phyloP scores from a whole-genome alignment of 192 early-diverging fungal genomes.

The Linnemannia zychae region DNA sequence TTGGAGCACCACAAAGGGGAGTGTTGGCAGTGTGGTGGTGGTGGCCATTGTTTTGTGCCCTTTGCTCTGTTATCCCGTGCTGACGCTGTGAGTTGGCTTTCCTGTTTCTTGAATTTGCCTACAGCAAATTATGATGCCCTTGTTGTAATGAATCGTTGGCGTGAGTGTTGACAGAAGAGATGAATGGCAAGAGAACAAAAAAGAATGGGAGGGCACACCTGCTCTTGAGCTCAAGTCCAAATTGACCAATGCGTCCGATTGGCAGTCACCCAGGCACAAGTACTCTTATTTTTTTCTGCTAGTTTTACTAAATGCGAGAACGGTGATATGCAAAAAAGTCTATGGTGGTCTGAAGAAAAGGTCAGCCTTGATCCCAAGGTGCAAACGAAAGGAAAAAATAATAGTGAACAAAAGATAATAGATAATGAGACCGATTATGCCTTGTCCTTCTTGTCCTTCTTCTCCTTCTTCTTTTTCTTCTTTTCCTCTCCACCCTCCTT shows the following conservation, averaged over 20 bases:
- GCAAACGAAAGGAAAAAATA: not conserved
- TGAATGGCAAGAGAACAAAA: not conserved
- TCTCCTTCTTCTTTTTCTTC: slow-evolving; percentile 18
- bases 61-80: not conserved
- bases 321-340: slow-evolving; percentile 1
- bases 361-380: too few relatives aligned
- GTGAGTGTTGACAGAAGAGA: not conserved
- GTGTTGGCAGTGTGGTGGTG: slow-evolving; percentile 26
- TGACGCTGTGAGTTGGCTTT: not conserved
- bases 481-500: not conserved
- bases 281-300: too few relatives aligned
- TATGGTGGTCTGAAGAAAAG: not conserved
- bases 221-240: not conserved
- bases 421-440: not conserved
- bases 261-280: not conserved
- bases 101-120: not conserved
- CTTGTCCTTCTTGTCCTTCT: slow-evolving; percentile 19
- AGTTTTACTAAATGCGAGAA: not conserved
- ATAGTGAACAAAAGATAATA: too few relatives aligned
- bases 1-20: slow-evolving; percentile 40
- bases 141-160: not conserved
- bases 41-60: not conserved
- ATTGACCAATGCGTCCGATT: not conserved
- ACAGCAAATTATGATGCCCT: not conserved
- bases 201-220: too few relatives aligned